Evolutionary conservation across 176 grass and related monocot species (phyloP), one percentile per base, ranked within the genome.

Genomic region (Paspalum notatum): DNA sequence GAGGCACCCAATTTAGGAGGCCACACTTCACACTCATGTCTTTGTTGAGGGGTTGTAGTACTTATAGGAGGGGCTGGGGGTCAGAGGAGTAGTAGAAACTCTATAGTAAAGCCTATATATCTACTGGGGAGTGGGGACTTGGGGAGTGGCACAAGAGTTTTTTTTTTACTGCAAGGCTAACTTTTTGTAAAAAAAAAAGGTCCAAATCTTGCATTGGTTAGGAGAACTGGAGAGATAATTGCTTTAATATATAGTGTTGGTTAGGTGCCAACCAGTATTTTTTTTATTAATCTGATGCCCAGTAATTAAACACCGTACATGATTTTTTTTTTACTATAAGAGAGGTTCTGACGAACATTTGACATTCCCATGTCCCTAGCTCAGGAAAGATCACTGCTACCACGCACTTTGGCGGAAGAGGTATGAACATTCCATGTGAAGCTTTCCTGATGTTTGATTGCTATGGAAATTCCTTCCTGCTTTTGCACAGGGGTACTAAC

Each of bases 41-140:
- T 56, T 78, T 85, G 83, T 82, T 84, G 59, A 67, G 48, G 66
- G 49, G 83, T 15, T 84, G 58, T 21, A 43, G 78, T 82, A 90
- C 88, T 86, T 90, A 90, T 90, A 90, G 50, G 83, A 39, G 49
- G 41, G 50, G 42, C 13, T n/a, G 50, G 66, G 74, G 3, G 4
- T 3, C 71, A 71, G 57, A 20, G 22, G 47, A 57, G 17, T 65
- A 89, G 71, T 65, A 71, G 73, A 11, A 21, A 67, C 64, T 22
- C 64, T 67, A 55, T 52, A 9, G 7, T 16, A 62, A 18, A 64
- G 62, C 62, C 70, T 62, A 21, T 61, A 6, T 46, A 54, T 67
- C 80, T 57, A 58, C 42, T 67, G 45, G 32, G 32, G 32, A 32
- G 17, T 43, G 45, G 49, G 50, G 39, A 49, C 12, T 73, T 43